A percentile compares a stretch with the other conserved stretches of the same genome.
Conservation (phyloP, 768 basidiomycete genomes). For the Grammothele lineata region DNA sequence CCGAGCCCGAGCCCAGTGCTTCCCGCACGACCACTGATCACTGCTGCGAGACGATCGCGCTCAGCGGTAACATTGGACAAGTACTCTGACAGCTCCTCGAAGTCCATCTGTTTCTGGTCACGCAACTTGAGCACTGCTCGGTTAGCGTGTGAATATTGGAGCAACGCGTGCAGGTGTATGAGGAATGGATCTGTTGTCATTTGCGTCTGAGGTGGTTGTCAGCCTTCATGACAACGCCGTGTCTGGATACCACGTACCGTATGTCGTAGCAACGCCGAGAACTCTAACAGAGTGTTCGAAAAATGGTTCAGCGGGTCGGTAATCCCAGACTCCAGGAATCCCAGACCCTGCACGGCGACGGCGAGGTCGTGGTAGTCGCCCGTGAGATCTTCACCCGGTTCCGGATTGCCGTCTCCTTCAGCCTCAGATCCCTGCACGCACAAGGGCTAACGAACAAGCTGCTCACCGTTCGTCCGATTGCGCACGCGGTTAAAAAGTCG, state of each 20-base stretch:
- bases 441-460: conserved; percentile 23
- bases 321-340: conserved; percentile 97
- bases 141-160: conserved; percentile 93
- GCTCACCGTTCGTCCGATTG: conserved; percentile 84
- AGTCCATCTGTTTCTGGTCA: conserved; percentile 98
- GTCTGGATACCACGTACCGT: conserved; percentile 41
- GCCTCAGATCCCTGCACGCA: conserved; percentile 59
- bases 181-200: conserved; percentile 92
- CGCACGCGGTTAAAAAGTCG: conserved; percentile 76
- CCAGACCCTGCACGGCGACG: conserved; percentile 92
- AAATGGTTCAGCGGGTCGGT: conserved; percentile 97
- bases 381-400: conserved; percentile 89
- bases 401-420: conserved; percentile 79
- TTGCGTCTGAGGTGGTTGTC: conserved; percentile 54
- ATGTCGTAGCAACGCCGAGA: conserved; percentile 85
- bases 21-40: conserved; percentile 85
- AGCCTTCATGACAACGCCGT: background rate
- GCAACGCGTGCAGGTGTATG: conserved; percentile 81
- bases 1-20: conserved; percentile 80
- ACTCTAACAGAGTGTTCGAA: conserved; percentile 92
- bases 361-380: conserved; percentile 97
- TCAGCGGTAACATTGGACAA: conserved; percentile 90
- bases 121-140: conserved; percentile 91
- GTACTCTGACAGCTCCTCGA: conserved; percentile 95
- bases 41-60: conserved; percentile 85